Conservation (phyloP, 306 rosid genomes). For the Vigna radiata region DNA sequence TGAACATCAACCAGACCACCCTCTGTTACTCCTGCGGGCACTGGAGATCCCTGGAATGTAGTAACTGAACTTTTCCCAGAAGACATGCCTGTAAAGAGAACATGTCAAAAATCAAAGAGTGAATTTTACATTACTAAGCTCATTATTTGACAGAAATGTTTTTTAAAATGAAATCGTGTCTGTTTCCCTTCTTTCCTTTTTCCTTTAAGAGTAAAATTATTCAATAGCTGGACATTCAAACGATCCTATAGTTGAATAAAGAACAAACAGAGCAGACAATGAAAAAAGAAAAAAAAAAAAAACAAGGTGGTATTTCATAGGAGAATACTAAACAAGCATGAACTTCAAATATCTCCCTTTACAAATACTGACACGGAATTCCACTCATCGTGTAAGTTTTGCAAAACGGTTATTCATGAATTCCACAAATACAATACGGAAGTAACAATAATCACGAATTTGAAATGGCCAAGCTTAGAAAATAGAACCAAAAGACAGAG, state of each 20-base stretch:
- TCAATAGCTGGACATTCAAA: constrained; percentile 6
- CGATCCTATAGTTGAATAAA: neutral
- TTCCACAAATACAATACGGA: constrained; percentile 6
- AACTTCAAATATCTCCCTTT: constrained; percentile 5
- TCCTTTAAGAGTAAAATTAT: neutral
- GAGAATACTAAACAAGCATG: constrained; percentile 26
- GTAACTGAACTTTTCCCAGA: constrained; percentile 55
- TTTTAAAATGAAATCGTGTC: neutral
- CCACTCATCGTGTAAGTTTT: neutral
- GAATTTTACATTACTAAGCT: neutral
- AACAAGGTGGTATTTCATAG: constrained; percentile 7
- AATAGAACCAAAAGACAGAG: neutral
- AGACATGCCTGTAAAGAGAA: constrained; percentile 67
- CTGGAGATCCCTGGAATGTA: constrained; percentile 68
- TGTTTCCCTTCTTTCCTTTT: neutral
- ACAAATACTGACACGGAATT: neutral
- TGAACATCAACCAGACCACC: constrained; percentile 58
- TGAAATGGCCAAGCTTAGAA: constrained; percentile 33
- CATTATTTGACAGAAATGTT: neutral
- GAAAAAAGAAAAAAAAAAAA: neutral
- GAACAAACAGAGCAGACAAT: no score
- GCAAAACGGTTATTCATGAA: neutral
- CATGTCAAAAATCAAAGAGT: constrained; percentile 17
- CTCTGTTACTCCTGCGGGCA: constrained; percentile 51
- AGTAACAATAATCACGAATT: constrained; percentile 8